These are phyloP conservation scores for Artemisia argyi DNA, from an alignment of 129 eudicot species.

Conservation along the genomic window DNA sequence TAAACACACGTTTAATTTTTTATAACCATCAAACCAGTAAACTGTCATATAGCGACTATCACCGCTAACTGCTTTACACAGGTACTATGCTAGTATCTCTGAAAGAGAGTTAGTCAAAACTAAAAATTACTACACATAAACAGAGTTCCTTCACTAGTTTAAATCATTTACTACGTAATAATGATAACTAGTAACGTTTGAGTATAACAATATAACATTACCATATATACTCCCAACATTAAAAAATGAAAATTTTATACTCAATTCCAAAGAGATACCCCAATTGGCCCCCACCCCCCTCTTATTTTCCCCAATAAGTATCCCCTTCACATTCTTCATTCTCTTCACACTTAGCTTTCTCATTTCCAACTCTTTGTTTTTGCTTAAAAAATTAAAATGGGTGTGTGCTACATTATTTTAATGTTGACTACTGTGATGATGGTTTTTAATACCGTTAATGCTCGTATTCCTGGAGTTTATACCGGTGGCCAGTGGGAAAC, in stretches of 20 bases:
- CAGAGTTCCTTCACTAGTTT: too few relatives aligned
- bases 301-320: conserved; percentile 24
- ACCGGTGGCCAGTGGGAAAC: conserved; percentile 42
- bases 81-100: too few relatives aligned
- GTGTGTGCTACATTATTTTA: background rate
- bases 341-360: conserved; percentile 25
- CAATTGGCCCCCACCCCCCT: background rate
- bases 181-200: background rate
- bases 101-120: too few relatives aligned
- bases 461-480: conserved; percentile 43
- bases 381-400: conserved; percentile 24
- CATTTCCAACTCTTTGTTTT: background rate
- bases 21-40: too few relatives aligned
- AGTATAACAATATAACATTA: background rate
- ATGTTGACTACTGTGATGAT: conserved; percentile 4
- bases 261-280: conserved; percentile 18
- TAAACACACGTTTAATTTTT: too few relatives aligned
- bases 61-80: too few relatives aligned
- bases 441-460: conserved; percentile 5
- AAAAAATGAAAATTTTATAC: background rate
- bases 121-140: too few relatives aligned
- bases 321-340: conserved; percentile 26
- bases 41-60: too few relatives aligned
- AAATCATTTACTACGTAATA: background rate
- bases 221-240: background rate